Base-by-base conservation (phyloP, 768 basidiomycete species). In the Cystofilobasidium ferigula region DNA sequence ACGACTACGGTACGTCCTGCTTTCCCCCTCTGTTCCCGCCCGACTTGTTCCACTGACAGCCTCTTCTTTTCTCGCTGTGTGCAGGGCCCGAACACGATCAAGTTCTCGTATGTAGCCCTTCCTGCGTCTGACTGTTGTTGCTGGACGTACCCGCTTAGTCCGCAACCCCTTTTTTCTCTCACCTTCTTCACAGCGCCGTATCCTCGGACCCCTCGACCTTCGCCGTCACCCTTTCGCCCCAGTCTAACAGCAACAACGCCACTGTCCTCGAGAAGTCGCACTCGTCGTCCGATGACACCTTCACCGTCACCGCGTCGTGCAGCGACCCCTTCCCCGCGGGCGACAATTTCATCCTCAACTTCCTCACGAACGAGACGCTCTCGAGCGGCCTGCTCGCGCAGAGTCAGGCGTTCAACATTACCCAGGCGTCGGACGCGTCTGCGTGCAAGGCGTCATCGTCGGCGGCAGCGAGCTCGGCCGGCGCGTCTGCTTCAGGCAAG, bases 81-180 rank as follows among this genome's bases (percentile, higher is more conserved):
- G 10, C 45, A 61, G 60, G 61, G 14, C 62, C 62, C 62, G n/a
- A 63, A 63, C 51, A 35, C 51, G 51, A 63, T 63, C 38, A 28
- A 30, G 24, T 63, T 63, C 51, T 40, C 20, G 62, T 62, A 1
- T 0, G 61, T 61, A 8, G 22, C 6, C 48, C 7, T 34, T 3
- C 48, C 24, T 34, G 13, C 61, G 3, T 24, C 36, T 12, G 2
- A 18, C 36, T 13, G 18, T 10, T 22, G 22, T 51, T 16, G 47
- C 8, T 35, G n/a, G n/a, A 13, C 2, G 2, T 10, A 24, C 47
- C 36, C 47, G 28, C 32, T n/a, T 12, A n/a, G 32, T 34, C 30
- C 26, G 34, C 18, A 6, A 28, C 47, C 10, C 61, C 42, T 53
- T 36, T 9, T 10, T 22, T 12, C 10, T 14, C 22, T 32, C n/a